Evolutionary conservation across 2,329 filamentous ascomycete species (phyloP), one percentile per base, ranked within the genome.

Genomic region (Coccinonectria pachysandricola): DNA sequence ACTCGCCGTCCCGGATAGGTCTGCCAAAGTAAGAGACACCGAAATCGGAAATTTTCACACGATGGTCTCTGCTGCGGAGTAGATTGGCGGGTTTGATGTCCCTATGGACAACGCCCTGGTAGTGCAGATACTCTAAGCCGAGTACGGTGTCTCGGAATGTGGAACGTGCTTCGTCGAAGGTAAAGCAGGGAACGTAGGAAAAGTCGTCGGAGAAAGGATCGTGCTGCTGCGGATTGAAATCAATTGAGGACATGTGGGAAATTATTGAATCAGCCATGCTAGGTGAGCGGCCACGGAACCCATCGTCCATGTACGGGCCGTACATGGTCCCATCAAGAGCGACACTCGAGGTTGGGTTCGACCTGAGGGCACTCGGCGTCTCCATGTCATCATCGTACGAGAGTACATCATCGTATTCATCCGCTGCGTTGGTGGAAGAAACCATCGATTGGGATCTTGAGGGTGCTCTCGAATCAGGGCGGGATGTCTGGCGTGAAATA

Each of bases 11-110:
- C 19, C 83, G 71, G 31, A 87, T 81, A 2, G 85, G 85, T 26
- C 85, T 76, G 15, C 91, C 91, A 36, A 98, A 84, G 54, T 96
- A 98, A 1, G 91, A 98, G 2, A 98, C 91, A 16, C 91, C 91
- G 60, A 98, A 98, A 49, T 98, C 91, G 5, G 91, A 96, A 34
- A 98, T 98, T 64, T 98, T 98, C 48, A 95, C 84, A 9, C 79
- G 76, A 42, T 87, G 77, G 37, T 86, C 79, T 43, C 64, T 76
- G 26, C 85, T 92, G 63, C 88, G 86, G 6, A 98, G 65, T 6
- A 98, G 67, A 50, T 96, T 96, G 19, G 88, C 87, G 2, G 82
- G 82, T 49, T 87, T 88, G 53, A 88, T 87, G 46, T 88, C 82
- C 25, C 82, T 74, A 46, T 88, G 82, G 14, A 87, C 81, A 22